phyloP scores from a whole-genome alignment of 345 rosid genomes.

The Euphorbia peplus region DNA sequence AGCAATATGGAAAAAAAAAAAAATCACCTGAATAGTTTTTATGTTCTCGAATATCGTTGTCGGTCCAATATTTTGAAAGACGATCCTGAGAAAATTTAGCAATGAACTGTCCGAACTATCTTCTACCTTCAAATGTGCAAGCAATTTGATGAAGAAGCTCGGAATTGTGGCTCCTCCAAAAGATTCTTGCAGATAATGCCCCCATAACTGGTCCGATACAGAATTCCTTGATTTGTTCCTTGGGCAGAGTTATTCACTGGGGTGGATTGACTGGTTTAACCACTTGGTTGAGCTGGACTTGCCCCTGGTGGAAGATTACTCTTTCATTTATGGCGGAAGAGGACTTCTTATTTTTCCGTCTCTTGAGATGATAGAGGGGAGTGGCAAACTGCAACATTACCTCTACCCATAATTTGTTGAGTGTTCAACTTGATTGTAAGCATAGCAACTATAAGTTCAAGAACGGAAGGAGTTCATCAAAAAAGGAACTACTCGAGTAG shows the following conservation, averaged over 20 bases:
- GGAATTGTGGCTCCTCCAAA: too few relatives aligned
- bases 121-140: not conserved
- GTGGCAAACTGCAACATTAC: not conserved
- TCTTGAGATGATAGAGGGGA: too few relatives aligned
- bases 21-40: not conserved
- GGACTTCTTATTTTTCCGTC: too few relatives aligned
- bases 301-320: too few relatives aligned
- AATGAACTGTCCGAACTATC: not conserved
- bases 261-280: too few relatives aligned
- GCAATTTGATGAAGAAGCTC: not conserved
- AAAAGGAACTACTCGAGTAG: conserved; percentile 12
- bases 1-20: not conserved
- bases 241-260: too few relatives aligned
- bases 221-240: too few relatives aligned
- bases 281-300: too few relatives aligned
- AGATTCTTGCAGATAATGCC: too few relatives aligned
- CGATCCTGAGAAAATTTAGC: not conserved
- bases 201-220: too few relatives aligned
- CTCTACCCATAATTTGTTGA: not conserved
- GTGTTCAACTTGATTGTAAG: not conserved
- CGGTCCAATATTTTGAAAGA: not conserved
- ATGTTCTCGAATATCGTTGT: too few relatives aligned
- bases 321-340: too few relatives aligned
- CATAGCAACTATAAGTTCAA: not conserved
- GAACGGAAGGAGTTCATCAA: not conserved